Evolutionary conservation across 768 basidiomycete genomes (phyloP).

Genomic region (Tubosaeta sp.): DNA sequence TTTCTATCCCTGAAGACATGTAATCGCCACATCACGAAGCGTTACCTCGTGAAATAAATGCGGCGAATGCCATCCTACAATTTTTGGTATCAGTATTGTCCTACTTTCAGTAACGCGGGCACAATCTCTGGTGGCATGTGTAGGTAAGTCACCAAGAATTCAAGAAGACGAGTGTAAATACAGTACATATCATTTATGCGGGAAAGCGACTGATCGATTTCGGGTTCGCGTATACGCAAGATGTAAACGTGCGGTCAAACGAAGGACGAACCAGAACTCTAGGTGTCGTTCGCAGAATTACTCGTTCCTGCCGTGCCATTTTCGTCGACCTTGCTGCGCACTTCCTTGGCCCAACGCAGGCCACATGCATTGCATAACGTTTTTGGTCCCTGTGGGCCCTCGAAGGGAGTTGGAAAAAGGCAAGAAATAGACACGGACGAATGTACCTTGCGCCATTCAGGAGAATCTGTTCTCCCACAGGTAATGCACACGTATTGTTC

Average conservation of each 20-base stretch:
- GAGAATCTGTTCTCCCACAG: conserved; percentile 93
- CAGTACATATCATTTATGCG: conserved; percentile 5
- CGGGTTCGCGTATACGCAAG: not conserved
- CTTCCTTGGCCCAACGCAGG: conserved; percentile 84
- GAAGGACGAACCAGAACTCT: not conserved
- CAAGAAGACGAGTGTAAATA: conserved; percentile 13
- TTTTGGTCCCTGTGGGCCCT: conserved; percentile 94
- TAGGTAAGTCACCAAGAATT: conserved; percentile 10
- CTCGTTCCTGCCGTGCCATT: conserved; percentile 23
- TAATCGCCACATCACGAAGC: not conserved
- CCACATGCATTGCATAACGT: conserved; percentile 98
- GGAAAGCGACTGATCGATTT: not conserved
- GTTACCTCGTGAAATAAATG: conserved; percentile 5
- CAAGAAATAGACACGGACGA: not conserved
- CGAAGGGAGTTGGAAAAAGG: conserved; percentile 15
- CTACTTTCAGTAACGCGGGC: conserved; percentile 6
- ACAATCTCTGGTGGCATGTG: conserved; percentile 7
- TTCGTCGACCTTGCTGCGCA: conserved; percentile 41
- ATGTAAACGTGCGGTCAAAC: not conserved
- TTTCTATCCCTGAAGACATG: not conserved
- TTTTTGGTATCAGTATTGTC: conserved; percentile 3
- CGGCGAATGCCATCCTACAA: not conserved
- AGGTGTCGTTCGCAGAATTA: conserved; percentile 16
- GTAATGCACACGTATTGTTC: conserved; percentile 87
- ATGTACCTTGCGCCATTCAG: conserved; percentile 90